A percentile compares a stretch with the other conserved stretches of the same genome.
Conservation (phyloP, 306 rosid genomes). For the Styphnolobium japonicum region DNA sequence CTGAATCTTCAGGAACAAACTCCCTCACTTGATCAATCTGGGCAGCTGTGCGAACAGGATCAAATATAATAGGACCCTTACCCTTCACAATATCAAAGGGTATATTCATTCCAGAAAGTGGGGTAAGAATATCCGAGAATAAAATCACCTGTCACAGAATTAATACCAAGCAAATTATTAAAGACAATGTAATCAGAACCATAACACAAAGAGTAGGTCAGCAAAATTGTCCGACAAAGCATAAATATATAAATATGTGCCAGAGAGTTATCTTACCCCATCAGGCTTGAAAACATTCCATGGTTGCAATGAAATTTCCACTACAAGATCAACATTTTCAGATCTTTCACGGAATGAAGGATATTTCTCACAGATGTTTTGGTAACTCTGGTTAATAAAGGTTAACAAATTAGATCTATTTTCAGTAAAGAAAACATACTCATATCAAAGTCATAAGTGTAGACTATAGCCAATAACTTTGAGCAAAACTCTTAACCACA, state of each 20-base stretch:
- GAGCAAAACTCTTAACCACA: neutral
- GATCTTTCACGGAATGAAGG: slow-evolving; percentile 97
- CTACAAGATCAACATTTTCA: slow-evolving; percentile 92
- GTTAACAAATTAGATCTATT: slow-evolving; percentile 24
- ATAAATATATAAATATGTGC: neutral
- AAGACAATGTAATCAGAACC: slow-evolving; percentile 14
- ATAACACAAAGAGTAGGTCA: neutral
- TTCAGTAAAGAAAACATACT: neutral
- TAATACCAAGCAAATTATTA: neutral
- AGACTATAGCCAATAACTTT: neutral
- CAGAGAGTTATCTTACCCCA: slow-evolving; percentile 59
- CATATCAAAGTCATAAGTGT: neutral
- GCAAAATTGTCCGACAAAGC: neutral
- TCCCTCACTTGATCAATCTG: slow-evolving; percentile 81
- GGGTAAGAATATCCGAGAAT: slow-evolving; percentile 96
- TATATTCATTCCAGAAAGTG: slow-evolving; percentile 96
- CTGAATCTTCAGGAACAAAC: slow-evolving; percentile 90
- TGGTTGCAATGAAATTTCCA: slow-evolving; percentile 88
- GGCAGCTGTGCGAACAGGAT: slow-evolving; percentile 59
- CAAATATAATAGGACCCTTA: slow-evolving; percentile 85
- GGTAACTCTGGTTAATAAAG: slow-evolving; percentile 68
- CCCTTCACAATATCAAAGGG: slow-evolving; percentile 99
- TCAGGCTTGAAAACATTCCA: slow-evolving; percentile 97
- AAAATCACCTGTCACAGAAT: slow-evolving; percentile 73
- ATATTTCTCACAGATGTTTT: slow-evolving; percentile 79